Percentiles rank a stretch among this genome's conserved stretches.
Conservation (phyloP, 805 yeast species). For the Candida yuanshanica region DNA sequence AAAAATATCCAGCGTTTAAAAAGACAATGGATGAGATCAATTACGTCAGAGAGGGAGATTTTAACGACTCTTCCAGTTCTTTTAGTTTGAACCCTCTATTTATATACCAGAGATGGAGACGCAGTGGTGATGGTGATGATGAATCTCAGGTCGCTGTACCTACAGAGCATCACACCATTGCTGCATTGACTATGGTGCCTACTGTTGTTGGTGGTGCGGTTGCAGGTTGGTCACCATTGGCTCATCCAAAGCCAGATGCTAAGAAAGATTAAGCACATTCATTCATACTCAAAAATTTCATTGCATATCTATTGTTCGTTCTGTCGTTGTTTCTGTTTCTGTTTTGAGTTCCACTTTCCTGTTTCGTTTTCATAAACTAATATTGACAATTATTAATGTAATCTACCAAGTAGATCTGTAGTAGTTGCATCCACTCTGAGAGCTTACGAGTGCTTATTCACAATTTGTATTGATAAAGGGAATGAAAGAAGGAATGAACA, state of each 20-base stretch:
- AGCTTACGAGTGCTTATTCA: too few species aligned
- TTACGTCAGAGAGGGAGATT: conserved; percentile 19
- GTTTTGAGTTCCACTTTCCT: neutral
- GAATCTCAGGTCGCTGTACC: conserved; percentile 10
- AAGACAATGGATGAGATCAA: conserved; percentile 27
- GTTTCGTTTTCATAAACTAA: too few species aligned
- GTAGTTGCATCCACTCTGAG: too few species aligned
- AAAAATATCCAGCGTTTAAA: conserved; percentile 28
- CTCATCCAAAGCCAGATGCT: neutral
- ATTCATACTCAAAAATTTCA: too few species aligned
- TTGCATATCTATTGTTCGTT: neutral
- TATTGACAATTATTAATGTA: too few species aligned
- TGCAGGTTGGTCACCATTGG: conserved; percentile 41
- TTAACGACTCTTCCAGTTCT: conserved; percentile 6
- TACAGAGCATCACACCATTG: conserved; percentile 25
- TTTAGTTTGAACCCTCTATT: conserved; percentile 19
- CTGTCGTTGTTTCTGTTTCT: neutral
- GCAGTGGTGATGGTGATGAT: conserved; percentile 10
- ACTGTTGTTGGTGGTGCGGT: conserved; percentile 53
- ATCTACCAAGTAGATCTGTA: too few species aligned
- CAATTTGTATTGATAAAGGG: neutral
- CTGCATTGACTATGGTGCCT: conserved; percentile 47
- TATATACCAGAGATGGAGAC: conserved; percentile 25
- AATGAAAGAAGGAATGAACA: neutral
- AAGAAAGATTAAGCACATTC: conserved; percentile 1